Conservation (phyloP, 108 stramenopile species). For the Cyclotella kingstonii region DNA sequence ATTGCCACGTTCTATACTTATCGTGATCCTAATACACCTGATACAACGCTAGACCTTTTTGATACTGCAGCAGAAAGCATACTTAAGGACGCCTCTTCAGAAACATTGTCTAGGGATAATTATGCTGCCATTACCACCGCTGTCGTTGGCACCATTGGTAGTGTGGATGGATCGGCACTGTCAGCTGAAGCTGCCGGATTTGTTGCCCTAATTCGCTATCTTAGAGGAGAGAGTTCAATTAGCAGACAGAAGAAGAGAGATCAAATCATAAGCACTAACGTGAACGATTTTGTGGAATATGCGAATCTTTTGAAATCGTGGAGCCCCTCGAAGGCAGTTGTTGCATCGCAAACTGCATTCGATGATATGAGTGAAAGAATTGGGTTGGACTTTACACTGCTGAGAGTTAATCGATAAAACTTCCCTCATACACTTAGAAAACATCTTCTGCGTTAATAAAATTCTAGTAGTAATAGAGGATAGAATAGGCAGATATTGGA, state of each 20-base stretch:
- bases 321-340: constrained; percentile 35
- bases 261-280: constrained; percentile 53
- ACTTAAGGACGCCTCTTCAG: constrained; percentile 28
- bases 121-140: constrained; percentile 55
- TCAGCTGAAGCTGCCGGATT: constrained; percentile 67
- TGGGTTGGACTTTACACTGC: constrained; percentile 13
- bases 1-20: constrained; percentile 69
- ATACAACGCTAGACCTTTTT: constrained; percentile 73
- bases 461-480: no score
- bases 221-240: constrained; percentile 62
- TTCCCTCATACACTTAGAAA: not conserved
- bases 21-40: constrained; percentile 59
- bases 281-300: constrained; percentile 32
- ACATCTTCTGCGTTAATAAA: no score
- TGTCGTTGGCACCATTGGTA: constrained; percentile 82
- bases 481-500: no score
- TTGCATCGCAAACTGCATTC: constrained; percentile 35
- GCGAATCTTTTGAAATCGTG: constrained; percentile 32
- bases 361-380: constrained; percentile 18
- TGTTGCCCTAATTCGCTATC: constrained; percentile 56
- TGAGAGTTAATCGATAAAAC: constrained; percentile 14
- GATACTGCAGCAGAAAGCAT: constrained; percentile 59
- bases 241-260: constrained; percentile 68
- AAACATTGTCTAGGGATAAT: constrained; percentile 46
- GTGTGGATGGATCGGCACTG: constrained; percentile 74